Evolutionary conservation across 371 early-diverging fungal genomes (phyloP).

Genomic region (Umbelopsis sp.): DNA sequence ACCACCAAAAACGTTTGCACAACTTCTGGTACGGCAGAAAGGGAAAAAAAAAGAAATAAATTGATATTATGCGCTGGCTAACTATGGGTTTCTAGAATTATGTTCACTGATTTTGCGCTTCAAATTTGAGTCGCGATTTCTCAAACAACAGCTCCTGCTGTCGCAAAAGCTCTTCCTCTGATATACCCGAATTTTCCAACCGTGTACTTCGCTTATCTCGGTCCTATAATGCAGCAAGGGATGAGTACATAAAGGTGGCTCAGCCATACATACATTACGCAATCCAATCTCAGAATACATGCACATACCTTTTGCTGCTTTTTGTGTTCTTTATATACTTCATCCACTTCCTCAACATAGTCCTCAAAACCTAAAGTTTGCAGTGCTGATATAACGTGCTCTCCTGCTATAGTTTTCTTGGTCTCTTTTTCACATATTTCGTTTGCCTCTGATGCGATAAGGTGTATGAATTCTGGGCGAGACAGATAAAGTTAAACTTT

Average conservation of each 20-base stretch:
- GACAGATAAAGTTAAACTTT: slow-evolving; percentile 10
- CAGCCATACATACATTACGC: background rate
- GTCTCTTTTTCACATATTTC: slow-evolving; percentile 96
- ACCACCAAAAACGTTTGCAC: background rate
- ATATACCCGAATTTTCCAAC: slow-evolving; percentile 87
- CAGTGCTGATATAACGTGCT: slow-evolving; percentile 94
- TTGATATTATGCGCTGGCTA: slow-evolving; percentile 10
- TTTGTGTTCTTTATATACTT: slow-evolving; percentile 89
- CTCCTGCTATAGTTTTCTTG: slow-evolving; percentile 98
- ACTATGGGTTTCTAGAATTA: background rate
- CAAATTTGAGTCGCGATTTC: slow-evolving; percentile 81
- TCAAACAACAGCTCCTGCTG: slow-evolving; percentile 94
- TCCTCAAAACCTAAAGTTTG: slow-evolving; percentile 93
- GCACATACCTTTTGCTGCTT: slow-evolving; percentile 76
- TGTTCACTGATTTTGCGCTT: slow-evolving; percentile 60
- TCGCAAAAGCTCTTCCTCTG: slow-evolving; percentile 89
- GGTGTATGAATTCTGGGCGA: slow-evolving; percentile 87
- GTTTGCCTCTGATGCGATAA: slow-evolving; percentile 94
- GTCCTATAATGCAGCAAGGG: slow-evolving; percentile 56
- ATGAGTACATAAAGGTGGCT: too few species aligned
- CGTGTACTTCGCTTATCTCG: slow-evolving; percentile 87
- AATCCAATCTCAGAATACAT: background rate
- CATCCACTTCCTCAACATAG: slow-evolving; percentile 88
- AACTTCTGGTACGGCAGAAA: background rate
- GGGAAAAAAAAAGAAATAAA: background rate